Conservation (phyloP, 2,329 filamentous ascomycete species). For the Bipolaris victoriae region DNA sequence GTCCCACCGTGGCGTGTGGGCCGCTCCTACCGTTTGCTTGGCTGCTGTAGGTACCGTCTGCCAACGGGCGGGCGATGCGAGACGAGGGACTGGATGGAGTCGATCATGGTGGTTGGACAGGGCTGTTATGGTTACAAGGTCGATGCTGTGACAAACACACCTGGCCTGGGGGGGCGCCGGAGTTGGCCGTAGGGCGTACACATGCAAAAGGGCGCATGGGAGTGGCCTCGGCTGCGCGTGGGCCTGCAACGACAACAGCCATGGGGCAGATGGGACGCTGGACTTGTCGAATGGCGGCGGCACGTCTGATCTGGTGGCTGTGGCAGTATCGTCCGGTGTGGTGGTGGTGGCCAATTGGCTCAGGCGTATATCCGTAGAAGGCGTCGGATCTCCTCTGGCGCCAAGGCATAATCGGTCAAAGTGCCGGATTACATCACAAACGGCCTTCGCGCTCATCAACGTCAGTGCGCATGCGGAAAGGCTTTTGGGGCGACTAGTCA, state of each 20-base stretch:
- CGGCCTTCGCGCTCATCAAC: constrained; percentile 13
- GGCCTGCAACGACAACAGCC: no score
- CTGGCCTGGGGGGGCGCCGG: not conserved
- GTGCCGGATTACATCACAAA: constrained; percentile 16
- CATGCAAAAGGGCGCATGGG: not conserved
- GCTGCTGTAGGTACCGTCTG: not conserved
- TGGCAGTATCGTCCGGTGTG: no score
- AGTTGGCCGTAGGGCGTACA: not conserved
- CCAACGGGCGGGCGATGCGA: not conserved
- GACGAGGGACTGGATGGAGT: not conserved
- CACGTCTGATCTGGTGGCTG: no score
- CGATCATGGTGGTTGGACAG: not conserved
- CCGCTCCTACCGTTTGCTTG: not conserved
- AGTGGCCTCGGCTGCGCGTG: not conserved
- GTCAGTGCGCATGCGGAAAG: constrained; percentile 18
- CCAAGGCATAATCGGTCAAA: not conserved
- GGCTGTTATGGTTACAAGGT: not conserved
- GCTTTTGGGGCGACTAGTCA: constrained; percentile 14
- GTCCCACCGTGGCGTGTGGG: constrained; percentile 7
- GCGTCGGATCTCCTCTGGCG: not conserved
- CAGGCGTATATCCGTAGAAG: not conserved
- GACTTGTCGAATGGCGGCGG: no score
- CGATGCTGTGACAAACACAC: not conserved
- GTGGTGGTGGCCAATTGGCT: no score
- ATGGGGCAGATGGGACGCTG: no score